Base-by-base conservation (phyloP, 345 rosid genomes). In the Eucalyptus decipiens region DNA sequence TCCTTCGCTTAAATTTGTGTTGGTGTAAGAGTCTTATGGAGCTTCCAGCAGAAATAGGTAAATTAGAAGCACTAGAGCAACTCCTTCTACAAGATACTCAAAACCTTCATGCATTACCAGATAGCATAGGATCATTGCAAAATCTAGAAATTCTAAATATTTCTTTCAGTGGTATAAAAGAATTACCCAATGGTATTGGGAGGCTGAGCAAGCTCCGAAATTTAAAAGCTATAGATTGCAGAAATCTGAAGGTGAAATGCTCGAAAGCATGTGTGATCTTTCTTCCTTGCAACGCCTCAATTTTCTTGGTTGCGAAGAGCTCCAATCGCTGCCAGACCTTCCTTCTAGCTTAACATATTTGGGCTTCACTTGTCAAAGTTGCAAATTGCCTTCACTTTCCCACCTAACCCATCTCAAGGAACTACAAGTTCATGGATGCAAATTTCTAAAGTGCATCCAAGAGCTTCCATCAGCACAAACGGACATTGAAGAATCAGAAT, bases 51-150 rank as follows among this genome's bases (percentile, higher is more conserved):
- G 32, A 60, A 60, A 60, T 60, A 24, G 62, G 62, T 56, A 10
- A 56, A 56, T 56, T 56, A 56, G 0, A 4, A 4, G 0, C 13
- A 24, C 0, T 56, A 13, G 0, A 56, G 62, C 30, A 56, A 24
- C 62, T 56, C 13, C 62, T 56, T 24, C 30, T 56, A 56, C 62
- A 1, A 56, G 3, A 10, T 56, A 56, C 62, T 56, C 62, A 56
- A 56, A 56, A 56, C 30, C 62, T 56, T 56, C 30, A 56, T 56
- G 62, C 30, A 56, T 56, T 62, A 13, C 69, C 34, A 13, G 34
- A 28, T 0, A 62, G 69, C 69, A 28, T 65, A 8, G 80, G 0
- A 5, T 69, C 23, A 32, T 17, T 69, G 42, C 6, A 17, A 7
- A 69, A 72, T 34, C 81, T 72, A 72, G 81, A 72, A 19, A 37